Evolutionary conservation across 805 yeast species (phyloP).

Genomic region (Pichia scutulata): DNA sequence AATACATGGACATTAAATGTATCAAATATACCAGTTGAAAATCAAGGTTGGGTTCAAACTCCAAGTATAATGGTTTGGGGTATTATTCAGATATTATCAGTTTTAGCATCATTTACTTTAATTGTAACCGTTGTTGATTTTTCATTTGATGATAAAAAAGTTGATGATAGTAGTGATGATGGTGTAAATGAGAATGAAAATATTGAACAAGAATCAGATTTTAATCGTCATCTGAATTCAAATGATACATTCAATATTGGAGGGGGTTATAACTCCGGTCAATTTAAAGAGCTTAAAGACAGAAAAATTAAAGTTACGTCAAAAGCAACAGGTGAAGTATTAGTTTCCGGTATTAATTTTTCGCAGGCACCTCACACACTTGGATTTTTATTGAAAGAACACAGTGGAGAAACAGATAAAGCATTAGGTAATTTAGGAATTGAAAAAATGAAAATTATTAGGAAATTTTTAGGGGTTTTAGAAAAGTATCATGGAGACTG

Average conservation of each 20-base stretch:
- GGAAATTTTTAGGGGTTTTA: constrained; percentile 15
- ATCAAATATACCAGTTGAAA: constrained; percentile 18
- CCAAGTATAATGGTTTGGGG: constrained; percentile 6
- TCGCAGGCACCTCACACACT: constrained; percentile 2
- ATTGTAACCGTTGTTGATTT: constrained; percentile 1
- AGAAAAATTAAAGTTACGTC: not conserved
- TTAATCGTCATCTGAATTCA: not conserved
- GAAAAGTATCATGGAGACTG: constrained; percentile 18
- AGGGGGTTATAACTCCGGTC: not conserved
- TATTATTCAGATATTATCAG: constrained; percentile 2
- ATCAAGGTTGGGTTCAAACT: constrained; percentile 36
- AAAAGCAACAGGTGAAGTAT: not conserved
- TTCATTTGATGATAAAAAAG: not conserved
- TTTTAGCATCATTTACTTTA: constrained; percentile 2
- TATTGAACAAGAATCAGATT: not conserved
- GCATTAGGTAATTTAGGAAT: not conserved
- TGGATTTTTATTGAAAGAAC: not conserved
- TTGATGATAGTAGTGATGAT: not conserved
- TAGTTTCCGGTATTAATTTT: constrained; percentile 7
- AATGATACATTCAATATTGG: not conserved
- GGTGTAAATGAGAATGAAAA: not conserved
- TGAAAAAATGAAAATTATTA: constrained; percentile 15
- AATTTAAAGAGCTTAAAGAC: not conserved
- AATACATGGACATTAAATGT: constrained; percentile 13
- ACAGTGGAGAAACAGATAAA: not conserved